Evolutionary conservation across 225 moss, liverwort and hornwort genomes (phyloP).

Genomic region (Sphagnum contortum): DNA sequence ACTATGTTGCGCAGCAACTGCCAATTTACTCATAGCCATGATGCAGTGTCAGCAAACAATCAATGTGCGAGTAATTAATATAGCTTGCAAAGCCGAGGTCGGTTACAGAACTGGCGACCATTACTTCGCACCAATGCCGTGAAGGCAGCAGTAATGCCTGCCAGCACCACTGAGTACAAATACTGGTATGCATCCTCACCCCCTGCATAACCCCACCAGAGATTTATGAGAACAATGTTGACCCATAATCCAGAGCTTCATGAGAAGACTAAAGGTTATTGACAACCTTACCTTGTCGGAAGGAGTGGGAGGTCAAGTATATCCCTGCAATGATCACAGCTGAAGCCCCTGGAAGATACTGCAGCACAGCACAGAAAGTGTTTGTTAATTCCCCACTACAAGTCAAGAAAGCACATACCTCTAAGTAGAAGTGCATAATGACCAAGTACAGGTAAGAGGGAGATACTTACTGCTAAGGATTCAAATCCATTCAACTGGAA

Average conservation of each 20-base stretch:
- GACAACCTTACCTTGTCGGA: slow-evolving; percentile 51
- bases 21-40: too few species aligned
- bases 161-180: slow-evolving; percentile 70
- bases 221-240: not conserved
- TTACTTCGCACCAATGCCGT: slow-evolving; percentile 68
- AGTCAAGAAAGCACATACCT: slow-evolving; percentile 21
- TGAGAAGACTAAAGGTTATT: not conserved
- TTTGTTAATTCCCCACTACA: slow-evolving; percentile 4
- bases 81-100: slow-evolving; percentile 83
- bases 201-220: slow-evolving; percentile 45
- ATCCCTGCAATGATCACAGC: slow-evolving; percentile 64
- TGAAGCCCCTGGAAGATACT: slow-evolving; percentile 79
- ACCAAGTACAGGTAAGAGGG: not conserved
- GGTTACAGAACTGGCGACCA: slow-evolving; percentile 84
- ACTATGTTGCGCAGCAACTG: too few species aligned
- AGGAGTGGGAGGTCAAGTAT: slow-evolving; percentile 69
- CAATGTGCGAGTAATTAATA: slow-evolving; percentile 6
- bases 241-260: not conserved
- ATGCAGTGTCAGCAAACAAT: too few species aligned
- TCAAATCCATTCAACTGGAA: slow-evolving; percentile 53
- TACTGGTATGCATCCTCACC: slow-evolving; percentile 73
- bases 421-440: slow-evolving; percentile 12
- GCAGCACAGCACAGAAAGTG: slow-evolving; percentile 13
- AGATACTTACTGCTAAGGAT: slow-evolving; percentile 45
- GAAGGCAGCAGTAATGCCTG: slow-evolving; percentile 71